These are phyloP conservation scores for Quercus phellos DNA, from an alignment of 331 rosid genomes.

Conservation along the genomic window DNA sequence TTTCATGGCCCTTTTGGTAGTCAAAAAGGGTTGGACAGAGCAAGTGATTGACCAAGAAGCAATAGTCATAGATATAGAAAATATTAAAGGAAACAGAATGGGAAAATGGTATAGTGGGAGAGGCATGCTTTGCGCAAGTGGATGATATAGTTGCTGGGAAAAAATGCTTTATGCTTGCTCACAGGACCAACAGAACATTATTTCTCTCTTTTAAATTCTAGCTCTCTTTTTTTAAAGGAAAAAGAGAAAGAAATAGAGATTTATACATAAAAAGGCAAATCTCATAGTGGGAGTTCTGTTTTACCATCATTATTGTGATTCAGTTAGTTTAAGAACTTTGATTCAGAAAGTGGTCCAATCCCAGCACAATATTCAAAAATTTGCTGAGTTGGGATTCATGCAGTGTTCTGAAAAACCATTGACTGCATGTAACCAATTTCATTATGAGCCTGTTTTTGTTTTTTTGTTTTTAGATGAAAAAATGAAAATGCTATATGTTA, in stretches of 20 bases:
- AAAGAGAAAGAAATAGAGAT: not conserved
- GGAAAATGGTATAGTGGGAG: constrained; percentile 11
- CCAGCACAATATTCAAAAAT: constrained; percentile 4
- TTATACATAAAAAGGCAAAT: not conserved
- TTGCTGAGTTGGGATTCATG: not conserved
- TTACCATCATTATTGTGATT: constrained; percentile 2
- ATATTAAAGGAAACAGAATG: not conserved
- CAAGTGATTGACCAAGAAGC: constrained; percentile 21
- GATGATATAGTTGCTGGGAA: constrained; percentile 8
- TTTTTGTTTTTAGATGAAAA: not conserved
- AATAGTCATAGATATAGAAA: not conserved
- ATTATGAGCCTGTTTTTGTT: not conserved
- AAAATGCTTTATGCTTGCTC: not conserved
- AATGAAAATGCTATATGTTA: not conserved
- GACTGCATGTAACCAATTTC: not conserved
- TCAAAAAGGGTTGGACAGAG: constrained; percentile 29
- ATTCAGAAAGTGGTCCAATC: constrained; percentile 21
- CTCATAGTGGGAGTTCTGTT: constrained; percentile 19
- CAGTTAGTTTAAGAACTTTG: constrained; percentile 1
- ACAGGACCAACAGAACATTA: not conserved
- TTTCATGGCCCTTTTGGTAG: constrained; percentile 21
- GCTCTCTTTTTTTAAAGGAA: not conserved
- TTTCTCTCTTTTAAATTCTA: not conserved
- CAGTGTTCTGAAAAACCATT: not conserved
- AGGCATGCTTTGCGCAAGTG: constrained; percentile 25